Conservation (phyloP, 2,329 filamentous ascomycete species). For the Fusarium sp. region DNA sequence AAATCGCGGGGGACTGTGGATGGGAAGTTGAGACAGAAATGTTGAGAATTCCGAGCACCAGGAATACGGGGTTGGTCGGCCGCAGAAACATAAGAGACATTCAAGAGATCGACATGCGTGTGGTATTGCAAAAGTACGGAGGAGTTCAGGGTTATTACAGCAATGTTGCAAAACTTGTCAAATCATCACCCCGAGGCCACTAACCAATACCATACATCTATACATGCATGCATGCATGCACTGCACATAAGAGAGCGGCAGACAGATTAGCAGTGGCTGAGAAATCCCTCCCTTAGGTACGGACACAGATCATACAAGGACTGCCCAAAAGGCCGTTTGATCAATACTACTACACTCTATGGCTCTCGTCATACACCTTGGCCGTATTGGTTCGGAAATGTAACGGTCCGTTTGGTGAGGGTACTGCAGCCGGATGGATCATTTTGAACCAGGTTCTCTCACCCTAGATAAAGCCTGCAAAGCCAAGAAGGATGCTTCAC, state of each 20-base stretch:
- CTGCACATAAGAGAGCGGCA: background rate
- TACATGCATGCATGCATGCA: background rate
- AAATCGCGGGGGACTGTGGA: slow-evolving; percentile 77
- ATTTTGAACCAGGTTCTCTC: background rate
- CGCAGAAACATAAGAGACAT: slow-evolving; percentile 55
- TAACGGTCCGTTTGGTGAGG: slow-evolving; percentile 25
- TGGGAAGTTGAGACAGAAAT: slow-evolving; percentile 85
- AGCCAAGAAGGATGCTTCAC: background rate
- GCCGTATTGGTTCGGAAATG: slow-evolving; percentile 14
- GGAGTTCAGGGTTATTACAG: slow-evolving; percentile 68
- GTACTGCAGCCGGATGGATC: slow-evolving; percentile 27
- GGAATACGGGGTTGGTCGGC: slow-evolving; percentile 86
- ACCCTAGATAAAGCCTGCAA: background rate
- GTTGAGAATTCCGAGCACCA: slow-evolving; percentile 89
- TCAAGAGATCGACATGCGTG: slow-evolving; percentile 55
- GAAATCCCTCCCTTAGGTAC: background rate
- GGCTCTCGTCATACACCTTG: slow-evolving; percentile 16
- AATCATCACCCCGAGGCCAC: slow-evolving; percentile 48
- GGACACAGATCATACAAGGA: background rate
- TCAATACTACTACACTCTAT: slow-evolving; percentile 1
- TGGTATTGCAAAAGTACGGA: slow-evolving; percentile 63
- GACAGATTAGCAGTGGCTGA: background rate
- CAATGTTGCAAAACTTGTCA: slow-evolving; percentile 72
- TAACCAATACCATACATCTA: slow-evolving; percentile 12
- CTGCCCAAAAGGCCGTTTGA: background rate